Evolutionary conservation across 495 filamentous ascomycete genomes (phyloP), one percentile per base, ranked within the genome.

Genomic region (Xylaria nigripes): DNA sequence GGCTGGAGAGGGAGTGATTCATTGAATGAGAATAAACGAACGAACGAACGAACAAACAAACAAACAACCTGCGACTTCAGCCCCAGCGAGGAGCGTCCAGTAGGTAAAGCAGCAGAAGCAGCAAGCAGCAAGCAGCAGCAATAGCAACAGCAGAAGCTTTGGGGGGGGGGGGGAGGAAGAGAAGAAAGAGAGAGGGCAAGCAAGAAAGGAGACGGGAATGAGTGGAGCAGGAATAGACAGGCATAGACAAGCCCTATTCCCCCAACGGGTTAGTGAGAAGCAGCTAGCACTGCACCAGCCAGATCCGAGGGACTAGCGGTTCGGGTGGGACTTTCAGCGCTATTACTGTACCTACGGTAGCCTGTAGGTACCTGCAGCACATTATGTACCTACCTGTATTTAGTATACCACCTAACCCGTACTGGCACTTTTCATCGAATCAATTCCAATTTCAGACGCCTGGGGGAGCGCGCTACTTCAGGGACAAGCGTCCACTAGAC

Each of bases 161-260:
- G n/a, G n/a, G n/a, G n/a, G n/a, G n/a, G n/a, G n/a, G n/a, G n/a
- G n/a, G n/a, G n/a, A n/a, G n/a, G n/a, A n/a, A n/a, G n/a, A n/a
- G n/a, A n/a, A n/a, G n/a, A n/a, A n/a, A n/a, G n/a, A n/a, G n/a
- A n/a, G n/a, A n/a, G n/a, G n/a, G n/a, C n/a, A 36, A 16, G 16
- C 34, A 50, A 43, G 51, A 54, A 54, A 54, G 51, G 51, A 44
- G 51, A 54, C 22, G 15, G 40, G 51, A 43, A 2, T 24, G 23
- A 25, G 7, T 45, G 42, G 51, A 21, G 36, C 36, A 3, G 5
- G n/a, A 3, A 9, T 13, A 2, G n/a, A 40, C 15, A 16, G 4
- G 36, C n/a, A n/a, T n/a, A n/a, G n/a, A n/a, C n/a, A n/a, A n/a
- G n/a, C n/a, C 3, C 36, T 6, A 40, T 2, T 3, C 15, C 32